phyloP scores from a whole-genome alignment of 257 asterid genomes.

The Solanum tacnaense region DNA sequence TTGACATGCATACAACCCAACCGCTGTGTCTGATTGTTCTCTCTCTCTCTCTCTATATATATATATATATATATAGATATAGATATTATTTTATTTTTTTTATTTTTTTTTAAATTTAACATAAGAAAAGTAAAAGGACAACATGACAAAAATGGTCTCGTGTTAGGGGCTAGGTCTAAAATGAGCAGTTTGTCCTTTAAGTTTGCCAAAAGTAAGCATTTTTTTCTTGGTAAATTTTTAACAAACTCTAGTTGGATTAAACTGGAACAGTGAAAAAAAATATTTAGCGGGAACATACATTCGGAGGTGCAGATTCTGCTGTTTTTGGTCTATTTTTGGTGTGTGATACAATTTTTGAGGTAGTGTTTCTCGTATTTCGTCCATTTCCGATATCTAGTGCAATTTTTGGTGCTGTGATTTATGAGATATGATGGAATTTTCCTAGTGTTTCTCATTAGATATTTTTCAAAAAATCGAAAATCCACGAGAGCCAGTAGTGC shows the following conservation, averaged over 20 bases:
- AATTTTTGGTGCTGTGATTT: background rate
- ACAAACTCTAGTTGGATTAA: background rate
- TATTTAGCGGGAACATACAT: background rate
- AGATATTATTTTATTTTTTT: too few species aligned
- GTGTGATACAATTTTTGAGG: background rate
- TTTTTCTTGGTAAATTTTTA: background rate
- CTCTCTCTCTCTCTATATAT: too few species aligned
- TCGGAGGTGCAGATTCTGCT: background rate
- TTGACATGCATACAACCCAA: background rate
- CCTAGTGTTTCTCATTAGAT: background rate
- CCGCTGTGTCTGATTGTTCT: background rate
- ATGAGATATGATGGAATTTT: background rate
- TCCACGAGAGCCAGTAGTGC: background rate
- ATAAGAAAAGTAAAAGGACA: background rate
- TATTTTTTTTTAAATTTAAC: background rate
- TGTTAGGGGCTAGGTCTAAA: background rate
- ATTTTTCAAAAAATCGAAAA: background rate
- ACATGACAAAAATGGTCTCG: background rate
- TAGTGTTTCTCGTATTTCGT: background rate
- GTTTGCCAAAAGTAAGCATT: background rate
- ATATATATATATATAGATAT: too few species aligned
- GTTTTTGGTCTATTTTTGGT: background rate
- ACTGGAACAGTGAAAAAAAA: background rate
- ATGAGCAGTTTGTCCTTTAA: background rate
- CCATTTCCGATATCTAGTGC: background rate